Conservation (phyloP, 305 asterid genomes). For the Stenogyne calaminthoides region DNA sequence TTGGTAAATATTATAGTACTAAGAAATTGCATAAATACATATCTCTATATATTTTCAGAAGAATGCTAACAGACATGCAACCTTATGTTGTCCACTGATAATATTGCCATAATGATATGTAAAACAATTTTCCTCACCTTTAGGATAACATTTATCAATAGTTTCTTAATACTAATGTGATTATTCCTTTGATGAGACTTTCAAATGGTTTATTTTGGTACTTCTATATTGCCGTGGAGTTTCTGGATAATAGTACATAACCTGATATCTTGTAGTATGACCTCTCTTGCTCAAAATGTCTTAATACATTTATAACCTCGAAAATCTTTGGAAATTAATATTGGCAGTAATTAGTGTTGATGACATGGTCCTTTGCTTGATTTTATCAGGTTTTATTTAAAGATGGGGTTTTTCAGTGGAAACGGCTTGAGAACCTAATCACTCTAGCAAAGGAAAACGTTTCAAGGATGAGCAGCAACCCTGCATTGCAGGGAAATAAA, state of each 20-base stretch:
- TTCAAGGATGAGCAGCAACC: conserved; percentile 86
- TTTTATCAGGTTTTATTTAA: conserved; percentile 81
- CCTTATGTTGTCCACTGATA: neutral
- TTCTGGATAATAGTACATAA: neutral
- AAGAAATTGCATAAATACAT: neutral
- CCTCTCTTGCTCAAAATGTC: neutral
- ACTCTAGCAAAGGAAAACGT: conserved; percentile 97
- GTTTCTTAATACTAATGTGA: conserved; percentile 8
- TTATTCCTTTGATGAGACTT: neutral
- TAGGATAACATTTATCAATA: neutral
- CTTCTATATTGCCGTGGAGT: neutral
- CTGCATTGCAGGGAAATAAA: conserved; percentile 70
- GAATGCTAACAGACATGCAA: neutral
- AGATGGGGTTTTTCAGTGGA: conserved; percentile 98
- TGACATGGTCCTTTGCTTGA: conserved; percentile 28
- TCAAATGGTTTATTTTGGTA: neutral
- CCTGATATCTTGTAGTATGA: conserved; percentile 9
- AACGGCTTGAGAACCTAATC: conserved; percentile 91
- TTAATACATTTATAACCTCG: conserved; percentile 7
- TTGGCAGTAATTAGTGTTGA: conserved; percentile 9
- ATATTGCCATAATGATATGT: neutral
- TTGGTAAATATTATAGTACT: neutral
- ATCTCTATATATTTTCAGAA: neutral
- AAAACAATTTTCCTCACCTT: neutral
- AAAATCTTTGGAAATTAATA: conserved; percentile 8